Evolutionary conservation across 208 protist genomes (phyloP).

Genomic region (Kentomonas sorsogonicus): DNA sequence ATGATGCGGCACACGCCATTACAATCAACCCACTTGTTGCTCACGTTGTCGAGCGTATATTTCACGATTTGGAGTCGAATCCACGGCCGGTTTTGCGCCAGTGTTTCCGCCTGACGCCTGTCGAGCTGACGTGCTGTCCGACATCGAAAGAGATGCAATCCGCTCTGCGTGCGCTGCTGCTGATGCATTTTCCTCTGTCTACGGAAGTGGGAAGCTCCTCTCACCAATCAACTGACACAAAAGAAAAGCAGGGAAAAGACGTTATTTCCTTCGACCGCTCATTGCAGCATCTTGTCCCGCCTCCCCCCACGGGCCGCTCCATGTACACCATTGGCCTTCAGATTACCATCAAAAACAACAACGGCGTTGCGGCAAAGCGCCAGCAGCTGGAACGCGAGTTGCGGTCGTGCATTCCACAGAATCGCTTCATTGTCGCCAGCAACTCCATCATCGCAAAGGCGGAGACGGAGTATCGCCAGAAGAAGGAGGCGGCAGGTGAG

Average conservation of each 20-base stretch:
- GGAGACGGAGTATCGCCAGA: constrained; percentile 16
- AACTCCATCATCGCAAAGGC: constrained; percentile 14
- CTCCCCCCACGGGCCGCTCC: constrained; percentile 5
- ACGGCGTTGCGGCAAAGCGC: constrained; percentile 25
- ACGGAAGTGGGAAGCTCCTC: too few species aligned
- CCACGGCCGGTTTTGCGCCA: constrained; percentile 58
- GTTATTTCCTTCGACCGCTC: not conserved
- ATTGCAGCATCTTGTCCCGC: constrained; percentile 11
- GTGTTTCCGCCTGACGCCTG: constrained; percentile 76
- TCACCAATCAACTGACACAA: not conserved
- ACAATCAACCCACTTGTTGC: constrained; percentile 70
- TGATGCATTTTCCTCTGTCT: constrained; percentile 44
- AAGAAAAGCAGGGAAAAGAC: not conserved
- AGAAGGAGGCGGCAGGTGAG: constrained; percentile 30
- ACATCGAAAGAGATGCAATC: constrained; percentile 66
- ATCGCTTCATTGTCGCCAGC: constrained; percentile 70
- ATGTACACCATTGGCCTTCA: constrained; percentile 51
- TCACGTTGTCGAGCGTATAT: constrained; percentile 65
- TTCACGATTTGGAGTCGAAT: constrained; percentile 48
- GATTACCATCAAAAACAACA: constrained; percentile 83
- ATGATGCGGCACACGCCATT: constrained; percentile 55
- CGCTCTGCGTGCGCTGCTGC: constrained; percentile 41
- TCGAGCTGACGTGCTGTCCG: constrained; percentile 80
- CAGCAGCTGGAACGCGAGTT: constrained; percentile 25
- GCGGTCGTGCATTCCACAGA: constrained; percentile 50